Conservation (phyloP, 805 yeast genomes). For the Peterozyma toletana region DNA sequence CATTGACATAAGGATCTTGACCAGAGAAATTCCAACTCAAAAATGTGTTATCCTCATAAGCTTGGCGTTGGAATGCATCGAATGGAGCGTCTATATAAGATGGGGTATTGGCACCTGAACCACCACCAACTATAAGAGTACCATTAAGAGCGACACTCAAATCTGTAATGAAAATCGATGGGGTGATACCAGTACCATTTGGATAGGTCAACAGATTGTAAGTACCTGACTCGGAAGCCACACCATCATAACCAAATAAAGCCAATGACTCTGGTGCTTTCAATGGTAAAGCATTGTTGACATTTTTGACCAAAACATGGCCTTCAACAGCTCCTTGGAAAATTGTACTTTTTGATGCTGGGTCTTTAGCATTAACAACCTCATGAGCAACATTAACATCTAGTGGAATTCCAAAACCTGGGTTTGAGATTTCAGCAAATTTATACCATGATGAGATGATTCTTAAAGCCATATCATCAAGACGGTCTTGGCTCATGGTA, state of each 20-base stretch:
- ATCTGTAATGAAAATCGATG: background rate
- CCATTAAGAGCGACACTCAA: slow-evolving; percentile 32
- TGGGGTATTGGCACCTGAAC: slow-evolving; percentile 51
- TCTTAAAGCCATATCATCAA: slow-evolving; percentile 57
- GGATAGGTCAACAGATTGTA: slow-evolving; percentile 5
- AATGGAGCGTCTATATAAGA: slow-evolving; percentile 53
- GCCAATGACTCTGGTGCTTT: slow-evolving; percentile 38
- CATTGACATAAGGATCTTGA: slow-evolving; percentile 38
- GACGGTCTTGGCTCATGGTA: slow-evolving; percentile 42
- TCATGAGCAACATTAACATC: slow-evolving; percentile 45
- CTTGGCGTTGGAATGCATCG: slow-evolving; percentile 44
- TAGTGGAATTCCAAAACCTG: slow-evolving; percentile 35
- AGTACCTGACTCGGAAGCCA: slow-evolving; percentile 2
- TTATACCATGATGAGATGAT: slow-evolving; percentile 51
- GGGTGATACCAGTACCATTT: slow-evolving; percentile 8
- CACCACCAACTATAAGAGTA: slow-evolving; percentile 55
- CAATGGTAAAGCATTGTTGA: slow-evolving; percentile 46
- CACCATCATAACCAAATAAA: slow-evolving; percentile 12
- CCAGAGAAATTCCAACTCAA: slow-evolving; percentile 18
- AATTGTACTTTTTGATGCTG: slow-evolving; percentile 40
- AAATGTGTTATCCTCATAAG: slow-evolving; percentile 17
- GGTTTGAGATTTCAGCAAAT: slow-evolving; percentile 27
- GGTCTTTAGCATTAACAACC: slow-evolving; percentile 46
- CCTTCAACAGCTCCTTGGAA: slow-evolving; percentile 51
- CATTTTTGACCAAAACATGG: slow-evolving; percentile 47